Evolutionary conservation across 177 flowering plant species (phyloP), one percentile per base, ranked within the genome.

Genomic region (Vitis hybrid): DNA sequence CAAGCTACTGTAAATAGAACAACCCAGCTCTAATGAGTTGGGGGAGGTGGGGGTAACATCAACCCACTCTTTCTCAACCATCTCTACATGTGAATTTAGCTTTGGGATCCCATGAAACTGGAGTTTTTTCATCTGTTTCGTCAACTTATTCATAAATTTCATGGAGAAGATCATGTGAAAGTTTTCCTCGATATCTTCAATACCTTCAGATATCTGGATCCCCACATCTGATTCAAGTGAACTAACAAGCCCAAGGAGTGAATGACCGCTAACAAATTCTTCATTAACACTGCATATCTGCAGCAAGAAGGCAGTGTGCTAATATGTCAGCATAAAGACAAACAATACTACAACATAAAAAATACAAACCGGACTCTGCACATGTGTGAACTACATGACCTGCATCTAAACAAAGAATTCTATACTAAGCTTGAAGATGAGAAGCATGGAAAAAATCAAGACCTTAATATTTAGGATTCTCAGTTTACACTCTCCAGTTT

Each of bases 61-160:
- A 59, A 89, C 77, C 97, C 97, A 94, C 55, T 88, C 87, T 53
- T 91, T 80, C 48, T 84, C 90, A 20, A 84, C 83, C 82, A 70
- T 71, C 84, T 84, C 83, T 11, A 86, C 84, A 50, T 88, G 80
- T 1, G 89, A 71, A 71, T 73, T 77, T 51, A 62, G 54, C 70
- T 68, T 79, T 19, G 73, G 71, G 10, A 77, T 65, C 10, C 87
- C 81, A 56, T 76, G 56, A 64, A 87, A 86, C 62, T 81, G 82
- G 51, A 86, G 86, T 65, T 83, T 79, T 29, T 80, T 63, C 11
- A 80, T 75, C 67, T 82, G 83, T 20, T 79, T 77, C n/a, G 77
- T 61, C 64, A 90, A 56, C 80, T 75, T 82, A 77, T 78, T 85
- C 76, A 92, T 70, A 58, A 81, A 83, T 45, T 76, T 69, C 79